Percentiles rank a stretch among this genome's conserved stretches.
Conservation (phyloP, 768 basidiomycete genomes). For the Postia placenta region DNA sequence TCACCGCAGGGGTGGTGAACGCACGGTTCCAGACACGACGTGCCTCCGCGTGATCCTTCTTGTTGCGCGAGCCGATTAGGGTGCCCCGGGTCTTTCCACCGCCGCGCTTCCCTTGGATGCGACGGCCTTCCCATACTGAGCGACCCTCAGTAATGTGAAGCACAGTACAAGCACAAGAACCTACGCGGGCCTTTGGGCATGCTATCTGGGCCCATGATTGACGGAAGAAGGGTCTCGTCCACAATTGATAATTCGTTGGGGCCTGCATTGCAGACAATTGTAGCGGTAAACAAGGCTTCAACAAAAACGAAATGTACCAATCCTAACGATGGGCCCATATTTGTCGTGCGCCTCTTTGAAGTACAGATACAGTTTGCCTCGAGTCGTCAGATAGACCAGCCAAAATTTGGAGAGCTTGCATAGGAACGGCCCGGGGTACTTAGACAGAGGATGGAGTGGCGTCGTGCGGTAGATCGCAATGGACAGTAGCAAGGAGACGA, state of each 20-base stretch:
- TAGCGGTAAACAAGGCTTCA: no score
- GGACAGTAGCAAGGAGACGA: background rate
- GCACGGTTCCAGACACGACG: slow-evolving; percentile 39
- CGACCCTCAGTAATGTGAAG: slow-evolving; percentile 26
- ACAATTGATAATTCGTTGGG: slow-evolving; percentile 13
- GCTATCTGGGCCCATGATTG: background rate
- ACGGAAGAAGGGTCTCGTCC: background rate
- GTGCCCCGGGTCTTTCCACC: background rate
- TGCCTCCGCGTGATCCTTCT: slow-evolving; percentile 32
- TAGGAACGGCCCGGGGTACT: slow-evolving; percentile 13
- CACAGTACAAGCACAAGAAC: no score
- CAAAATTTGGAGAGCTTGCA: slow-evolving; percentile 12
- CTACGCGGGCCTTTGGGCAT: slow-evolving; percentile 6
- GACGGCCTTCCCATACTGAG: slow-evolving; percentile 14
- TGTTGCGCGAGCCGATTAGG: slow-evolving; percentile 29
- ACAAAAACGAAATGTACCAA: slow-evolving; percentile 13
- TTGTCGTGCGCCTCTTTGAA: slow-evolving; percentile 15
- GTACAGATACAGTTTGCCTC: slow-evolving; percentile 17
- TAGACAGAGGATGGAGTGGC: slow-evolving; percentile 10
- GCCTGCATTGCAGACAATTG: no score
- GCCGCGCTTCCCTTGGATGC: background rate
- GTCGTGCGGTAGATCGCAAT: slow-evolving; percentile 10
- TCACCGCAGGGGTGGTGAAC: slow-evolving; percentile 35
- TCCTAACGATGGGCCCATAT: slow-evolving; percentile 19
- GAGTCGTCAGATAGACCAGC: slow-evolving; percentile 11